Evolutionary conservation across 2,329 filamentous ascomycete genomes (phyloP).

Genomic region (Emmonsia crescens): DNA sequence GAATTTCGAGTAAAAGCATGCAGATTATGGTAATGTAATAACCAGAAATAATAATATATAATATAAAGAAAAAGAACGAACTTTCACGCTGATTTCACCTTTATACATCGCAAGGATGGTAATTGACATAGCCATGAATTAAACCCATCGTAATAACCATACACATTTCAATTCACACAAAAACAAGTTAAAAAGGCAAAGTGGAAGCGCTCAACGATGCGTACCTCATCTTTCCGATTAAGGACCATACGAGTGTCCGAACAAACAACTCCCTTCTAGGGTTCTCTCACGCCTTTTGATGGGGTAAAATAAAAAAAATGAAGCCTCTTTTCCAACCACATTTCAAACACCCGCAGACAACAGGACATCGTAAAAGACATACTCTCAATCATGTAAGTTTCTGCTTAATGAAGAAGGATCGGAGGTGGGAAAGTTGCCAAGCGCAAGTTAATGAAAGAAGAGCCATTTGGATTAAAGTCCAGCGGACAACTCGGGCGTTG

Average conservation of each 20-base stretch:
- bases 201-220: not conserved
- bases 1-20: not conserved
- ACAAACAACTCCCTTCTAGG: not conserved
- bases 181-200: not conserved
- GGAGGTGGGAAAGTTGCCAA: conserved; percentile 92
- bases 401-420: conserved; percentile 99
- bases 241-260: not conserved
- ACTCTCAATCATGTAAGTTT: conserved; percentile 64
- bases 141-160: not conserved
- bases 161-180: not conserved
- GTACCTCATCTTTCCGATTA: not conserved
- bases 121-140: not conserved
- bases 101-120: not conserved
- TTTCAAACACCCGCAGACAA: not conserved
- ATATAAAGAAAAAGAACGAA: not conserved
- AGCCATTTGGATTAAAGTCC: conserved; percentile 82
- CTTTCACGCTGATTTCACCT: not conserved
- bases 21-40: not conserved
- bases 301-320: not conserved
- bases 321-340: not conserved
- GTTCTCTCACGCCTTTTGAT: not conserved
- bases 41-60: not conserved
- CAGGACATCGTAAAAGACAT: not conserved
- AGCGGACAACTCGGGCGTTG: conserved; percentile 82
- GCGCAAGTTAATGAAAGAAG: conserved; percentile 81